Evolutionary conservation across 352 stramenopile genomes (phyloP).

Genomic region (Phytophthora podocarpi): DNA sequence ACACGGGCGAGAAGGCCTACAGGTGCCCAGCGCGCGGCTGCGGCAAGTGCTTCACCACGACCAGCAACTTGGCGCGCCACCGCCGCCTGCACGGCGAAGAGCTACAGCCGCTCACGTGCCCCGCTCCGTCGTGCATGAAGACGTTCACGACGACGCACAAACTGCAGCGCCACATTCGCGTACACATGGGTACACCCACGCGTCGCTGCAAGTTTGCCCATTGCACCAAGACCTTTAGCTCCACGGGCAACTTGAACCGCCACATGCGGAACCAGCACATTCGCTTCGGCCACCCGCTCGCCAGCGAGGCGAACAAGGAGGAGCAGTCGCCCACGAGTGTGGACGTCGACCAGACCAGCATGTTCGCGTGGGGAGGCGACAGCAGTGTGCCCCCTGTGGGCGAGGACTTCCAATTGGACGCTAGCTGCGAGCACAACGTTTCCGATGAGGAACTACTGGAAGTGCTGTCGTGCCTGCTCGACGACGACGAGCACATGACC

Average conservation of each 20-base stretch:
- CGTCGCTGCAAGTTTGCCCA: slow-evolving; percentile 46
- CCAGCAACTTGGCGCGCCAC: slow-evolving; percentile 53
- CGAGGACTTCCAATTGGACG: slow-evolving; percentile 23
- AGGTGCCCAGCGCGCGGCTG: slow-evolving; percentile 43
- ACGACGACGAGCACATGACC: slow-evolving; percentile 30
- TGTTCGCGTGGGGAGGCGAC: slow-evolving; percentile 10
- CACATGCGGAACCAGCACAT: slow-evolving; percentile 63
- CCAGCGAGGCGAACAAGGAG: slow-evolving; percentile 12
- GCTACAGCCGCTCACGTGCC: slow-evolving; percentile 34
- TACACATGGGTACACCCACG: slow-evolving; percentile 39
- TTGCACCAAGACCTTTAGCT: slow-evolving; percentile 72
- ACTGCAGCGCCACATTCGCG: slow-evolving; percentile 57
- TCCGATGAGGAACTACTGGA: slow-evolving; percentile 43
- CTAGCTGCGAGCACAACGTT: slow-evolving; percentile 18
- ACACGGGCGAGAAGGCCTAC: slow-evolving; percentile 58
- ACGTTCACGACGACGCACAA: slow-evolving; percentile 51
- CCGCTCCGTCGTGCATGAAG: slow-evolving; percentile 28
- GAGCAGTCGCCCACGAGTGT: slow-evolving; percentile 29
- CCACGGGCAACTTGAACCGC: slow-evolving; percentile 62
- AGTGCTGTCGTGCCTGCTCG: slow-evolving; percentile 41
- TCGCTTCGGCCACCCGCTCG: slow-evolving; percentile 30
- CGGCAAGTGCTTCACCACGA: slow-evolving; percentile 57
- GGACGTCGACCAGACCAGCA: slow-evolving; percentile 8
- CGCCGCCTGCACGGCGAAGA: slow-evolving; percentile 43
- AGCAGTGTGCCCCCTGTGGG: slow-evolving; percentile 3